Base-by-base conservation (phyloP, 192 early-diverging fungal species). In the Phlyctochytrium planicorne region DNA sequence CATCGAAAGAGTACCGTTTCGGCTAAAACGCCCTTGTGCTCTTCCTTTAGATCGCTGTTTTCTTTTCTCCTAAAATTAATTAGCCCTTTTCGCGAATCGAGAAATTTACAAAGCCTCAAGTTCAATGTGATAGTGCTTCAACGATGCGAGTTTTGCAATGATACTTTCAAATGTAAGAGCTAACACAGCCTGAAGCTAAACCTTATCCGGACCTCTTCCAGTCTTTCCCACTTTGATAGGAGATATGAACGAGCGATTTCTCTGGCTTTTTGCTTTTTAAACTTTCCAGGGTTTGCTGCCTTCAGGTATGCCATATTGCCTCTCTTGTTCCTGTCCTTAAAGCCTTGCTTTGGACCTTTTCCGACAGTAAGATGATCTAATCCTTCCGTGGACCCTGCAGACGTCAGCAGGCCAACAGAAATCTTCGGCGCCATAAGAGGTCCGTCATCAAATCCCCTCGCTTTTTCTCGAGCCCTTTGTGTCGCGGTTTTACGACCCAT, bases 151-250 rank as follows among this genome's bases (percentile, higher is more conserved):
- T 34, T 67, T 67, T 16, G 71, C 37, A 17, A 67, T 56, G 53
- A 73, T 73, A 25, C 69, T 71, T 23, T 6, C 3, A 0, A 34
- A 59, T 20, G 59, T 25, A 16, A 68, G 40, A 6, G 6, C 40
- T n/a, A n/a, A n/a, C n/a, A n/a, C n/a, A n/a, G n/a, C n/a, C 6
- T 6, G 40, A 47, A 14, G 6, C 40, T 47, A 29, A 1, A 33
- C 35, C 67, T 62, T 59, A 69, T 59, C 33, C 69, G 62, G 27
- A 65, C 17, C 53, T 71, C 62, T 30, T 71, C 69, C 62, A 71
- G 30, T 1, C 33, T 55, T 34, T 71, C 69, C 52, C 56, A 71
- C 33, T 71, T 71, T 34, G 36, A 30, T 1, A 71, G 53, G 52
- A 71, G 17, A 47, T 65, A 71, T 6, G 32, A 12, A 30, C 63